These are phyloP conservation scores for Backusella liffmaniae DNA, from an alignment of 192 early-diverging fungal genomes.

Conservation along the genomic window DNA sequence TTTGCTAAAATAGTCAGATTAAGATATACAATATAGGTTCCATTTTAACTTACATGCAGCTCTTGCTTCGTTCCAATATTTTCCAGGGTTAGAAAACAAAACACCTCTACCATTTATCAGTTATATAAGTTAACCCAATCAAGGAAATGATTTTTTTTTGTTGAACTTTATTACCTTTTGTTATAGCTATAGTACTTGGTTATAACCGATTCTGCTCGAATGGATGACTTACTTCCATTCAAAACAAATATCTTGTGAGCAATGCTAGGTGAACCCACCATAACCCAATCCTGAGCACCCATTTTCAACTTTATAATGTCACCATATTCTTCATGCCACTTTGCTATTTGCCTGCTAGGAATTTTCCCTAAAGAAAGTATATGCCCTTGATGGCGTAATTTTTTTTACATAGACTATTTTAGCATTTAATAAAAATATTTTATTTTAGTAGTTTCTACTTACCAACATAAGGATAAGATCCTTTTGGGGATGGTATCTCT, in stretches of 20 bases:
- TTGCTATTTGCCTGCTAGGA: neutral
- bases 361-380: neutral
- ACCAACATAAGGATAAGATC: slow-evolving; percentile 14
- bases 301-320: slow-evolving; percentile 4
- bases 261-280: neutral
- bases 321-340: slow-evolving; percentile 12
- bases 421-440: neutral
- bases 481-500: slow-evolving; percentile 7
- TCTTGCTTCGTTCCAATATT: neutral
- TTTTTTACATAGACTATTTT: neutral
- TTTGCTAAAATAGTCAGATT: neutral
- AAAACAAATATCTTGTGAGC: slow-evolving; percentile 6
- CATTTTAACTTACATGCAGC: neutral
- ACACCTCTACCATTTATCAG: neutral
- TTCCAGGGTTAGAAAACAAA: slow-evolving; percentile 6
- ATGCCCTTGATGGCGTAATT: neutral
- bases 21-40: neutral
- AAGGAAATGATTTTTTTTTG: neutral
- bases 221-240: neutral
- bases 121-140: neutral
- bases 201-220: neutral
- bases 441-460: neutral
- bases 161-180: neutral
- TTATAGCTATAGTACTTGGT: neutral
- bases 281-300: slow-evolving; percentile 3